Evolutionary conservation across 495 filamentous ascomycete species (phyloP), one percentile per base, ranked within the genome.

Genomic region (Penicillium angulare): DNA sequence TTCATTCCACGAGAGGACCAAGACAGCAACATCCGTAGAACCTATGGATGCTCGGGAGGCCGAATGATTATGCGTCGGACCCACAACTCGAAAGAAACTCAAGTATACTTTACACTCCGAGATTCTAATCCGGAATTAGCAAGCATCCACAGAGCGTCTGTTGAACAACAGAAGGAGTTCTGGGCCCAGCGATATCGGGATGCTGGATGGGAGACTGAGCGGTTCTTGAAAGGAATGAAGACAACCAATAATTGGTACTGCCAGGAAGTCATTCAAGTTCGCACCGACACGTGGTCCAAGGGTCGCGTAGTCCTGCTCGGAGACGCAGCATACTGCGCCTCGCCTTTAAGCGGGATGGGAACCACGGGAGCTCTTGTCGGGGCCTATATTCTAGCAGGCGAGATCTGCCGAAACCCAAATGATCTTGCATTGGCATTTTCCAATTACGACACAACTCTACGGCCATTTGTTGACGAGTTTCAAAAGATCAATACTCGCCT

Each of bases 311-410:
- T 75, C 1, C 66, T 83, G 8, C 33, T 85, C 9, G 82, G 79
- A 1, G 82, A 85, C 59, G 76, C 82, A 2, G 82, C 67, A 4
- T 70, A 80, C 43, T 79, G 77, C 50, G 69, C 78, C 5, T 68
- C 72, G 15, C 67, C 73, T 0, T 65, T 70, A 13, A 78, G 65
- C 20, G 79, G 76, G 2, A 74, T 79, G 72, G 79, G 79, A 0
- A 80, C 77, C 0, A 72, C 75, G 0, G 49, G 52, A 2, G 56
- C 67, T 17, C 56, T 82, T 0, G 66, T 77, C 1, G 79, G 79
- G 5, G 78, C 78, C 0, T 82, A 82, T 52, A 51, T 79, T 9
- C 66, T 83, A 5, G 80, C 79, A 8, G 79, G 78, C 18, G 79
- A 82, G 59, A 71, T 82, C 22, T 59, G 43, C 32, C 52, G 50